Conservation (phyloP, 495 filamentous ascomycete genomes). For the Penicillium bialowiezense region DNA sequence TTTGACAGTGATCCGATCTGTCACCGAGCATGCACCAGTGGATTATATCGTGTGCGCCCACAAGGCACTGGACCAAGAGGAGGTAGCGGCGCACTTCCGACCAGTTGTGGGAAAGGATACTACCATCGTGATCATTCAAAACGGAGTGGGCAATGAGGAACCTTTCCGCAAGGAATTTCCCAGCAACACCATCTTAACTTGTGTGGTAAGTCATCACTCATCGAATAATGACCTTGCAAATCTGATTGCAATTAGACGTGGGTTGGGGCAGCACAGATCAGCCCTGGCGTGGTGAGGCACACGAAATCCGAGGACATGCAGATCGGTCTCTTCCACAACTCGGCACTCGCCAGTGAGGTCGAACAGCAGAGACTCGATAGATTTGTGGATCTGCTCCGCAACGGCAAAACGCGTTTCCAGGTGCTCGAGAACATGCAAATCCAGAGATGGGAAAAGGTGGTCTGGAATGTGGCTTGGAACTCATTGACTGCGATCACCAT, state of each 20-base stretch:
- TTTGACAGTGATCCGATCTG: conserved; percentile 37
- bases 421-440: conserved; percentile 43
- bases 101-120: conserved; percentile 34
- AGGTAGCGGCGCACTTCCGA: conserved; percentile 30
- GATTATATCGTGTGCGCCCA: conserved; percentile 51
- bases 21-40: conserved; percentile 30
- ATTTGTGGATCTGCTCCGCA: conserved; percentile 36
- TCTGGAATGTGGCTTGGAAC: conserved; percentile 57
- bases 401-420: conserved; percentile 38
- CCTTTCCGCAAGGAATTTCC: conserved; percentile 58
- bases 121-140: conserved; percentile 64
- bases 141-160: conserved; percentile 67
- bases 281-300: conserved; percentile 44
- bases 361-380: conserved; percentile 33
- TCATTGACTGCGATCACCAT: conserved; percentile 48
- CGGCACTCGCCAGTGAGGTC: conserved; percentile 8
- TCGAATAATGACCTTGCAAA: too few species aligned
- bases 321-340: conserved; percentile 46
- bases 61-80: conserved; percentile 48
- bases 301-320: conserved; percentile 46
- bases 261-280: conserved; percentile 47
- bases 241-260: conserved; percentile 36
- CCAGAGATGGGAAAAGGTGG: conserved; percentile 52
- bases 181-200: conserved; percentile 52
- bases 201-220: conserved; percentile 53